Evolutionary conservation across 441 rosid species (phyloP), one percentile per base, ranked within the genome.

Genomic region (Monsonia emarginata): DNA sequence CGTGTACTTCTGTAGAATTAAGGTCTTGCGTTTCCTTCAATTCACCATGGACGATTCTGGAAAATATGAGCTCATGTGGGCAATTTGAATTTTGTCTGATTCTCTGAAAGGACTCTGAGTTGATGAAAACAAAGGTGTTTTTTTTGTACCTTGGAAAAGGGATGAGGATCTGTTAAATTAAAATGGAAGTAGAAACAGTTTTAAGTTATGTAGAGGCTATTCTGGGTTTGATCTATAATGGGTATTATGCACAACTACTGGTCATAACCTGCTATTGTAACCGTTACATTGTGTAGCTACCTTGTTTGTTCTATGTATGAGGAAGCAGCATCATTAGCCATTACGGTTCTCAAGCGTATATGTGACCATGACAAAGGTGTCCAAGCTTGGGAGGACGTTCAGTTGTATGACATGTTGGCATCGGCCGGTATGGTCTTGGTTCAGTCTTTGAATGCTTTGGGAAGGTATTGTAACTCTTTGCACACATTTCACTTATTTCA

Each of bases 361-460:
- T 21, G 60, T 48, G 67, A 28, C 61, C 61, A 38, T 68, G 57
- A 0, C 21, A 27, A 65, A 57, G 69, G 5, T 58, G 18, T 66
- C 34, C 73, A 71, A 50, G 72, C 71, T 54, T 48, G 66, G 14
- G 86, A 69, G 36, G 77, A 69, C 18, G 62, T 30, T 4, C 83
- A 72, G 21, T 59, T 83, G 25, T 67, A 68, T 71, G 91, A 86
- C 30, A 78, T 81, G 81, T 68, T 80, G 81, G 87, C 76, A 73
- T 83, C 96, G 26, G 80, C 86, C 70, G 96, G 90, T 10, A 87
- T 90, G 96, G 94, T 88, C 65, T 79, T 86, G 65, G 87, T 90
- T 73, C 98, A 92, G 80, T 85, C 97, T 42, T 74, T 88, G 82
- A 82, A 82, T 57, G 83, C 81, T 69, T 73, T 85, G 61, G 82